Evolutionary conservation across 805 yeast genomes (phyloP).

Genomic region (Candida quercuum): DNA sequence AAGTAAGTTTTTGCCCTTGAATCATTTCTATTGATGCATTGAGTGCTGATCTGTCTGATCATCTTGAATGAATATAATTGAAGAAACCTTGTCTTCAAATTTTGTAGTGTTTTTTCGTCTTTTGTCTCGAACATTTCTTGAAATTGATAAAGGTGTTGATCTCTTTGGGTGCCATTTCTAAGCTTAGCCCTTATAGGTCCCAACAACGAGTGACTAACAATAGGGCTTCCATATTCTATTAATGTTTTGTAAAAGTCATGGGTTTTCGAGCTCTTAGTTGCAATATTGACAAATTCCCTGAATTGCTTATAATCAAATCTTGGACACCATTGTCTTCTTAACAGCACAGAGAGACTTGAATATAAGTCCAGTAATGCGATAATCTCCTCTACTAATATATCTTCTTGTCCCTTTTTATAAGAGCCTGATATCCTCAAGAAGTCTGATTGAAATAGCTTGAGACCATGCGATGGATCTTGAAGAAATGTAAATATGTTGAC

Average conservation of each 20-base stretch:
- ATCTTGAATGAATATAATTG: constrained; percentile 9
- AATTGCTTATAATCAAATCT: neutral
- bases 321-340: no score
- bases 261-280: neutral
- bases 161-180: constrained; percentile 3
- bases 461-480: no score
- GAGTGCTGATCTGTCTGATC: constrained; percentile 9
- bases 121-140: constrained; percentile 2
- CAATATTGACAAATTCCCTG: neutral
- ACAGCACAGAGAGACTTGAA: no score
- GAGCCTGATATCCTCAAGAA: no score
- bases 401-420: no score
- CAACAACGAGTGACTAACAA: neutral
- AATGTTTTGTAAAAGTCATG: neutral
- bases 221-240: neutral
- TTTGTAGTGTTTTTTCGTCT: neutral
- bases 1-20: constrained; percentile 6
- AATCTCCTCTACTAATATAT: no score
- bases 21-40: constrained; percentile 5
- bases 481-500: no score
- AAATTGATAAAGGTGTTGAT: constrained; percentile 6
- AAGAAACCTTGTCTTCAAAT: constrained; percentile 6
- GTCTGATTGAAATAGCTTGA: no score
- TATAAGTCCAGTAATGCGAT: no score
- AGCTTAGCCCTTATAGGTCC: constrained; percentile 4